phyloP scores from a whole-genome alignment of 495 filamentous ascomycete genomes.

The Diplogelasinospora grovesii region DNA sequence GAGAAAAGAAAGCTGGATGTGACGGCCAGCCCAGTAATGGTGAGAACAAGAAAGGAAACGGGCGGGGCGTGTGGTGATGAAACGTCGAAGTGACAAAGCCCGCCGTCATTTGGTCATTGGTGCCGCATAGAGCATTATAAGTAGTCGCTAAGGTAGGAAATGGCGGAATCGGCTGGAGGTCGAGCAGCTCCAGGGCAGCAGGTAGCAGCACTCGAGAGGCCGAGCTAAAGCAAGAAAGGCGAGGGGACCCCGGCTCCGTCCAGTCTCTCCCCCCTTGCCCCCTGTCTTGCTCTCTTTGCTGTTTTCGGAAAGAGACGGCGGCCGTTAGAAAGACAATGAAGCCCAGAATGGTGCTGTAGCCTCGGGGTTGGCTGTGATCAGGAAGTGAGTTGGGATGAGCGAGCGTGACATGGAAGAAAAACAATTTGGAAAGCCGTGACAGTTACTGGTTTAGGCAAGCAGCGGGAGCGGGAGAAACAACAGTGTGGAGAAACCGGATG shows the following conservation, averaged over 20 bases:
- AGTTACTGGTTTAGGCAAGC: constrained; percentile 23
- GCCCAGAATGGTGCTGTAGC: constrained; percentile 7
- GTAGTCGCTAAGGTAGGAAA: constrained; percentile 24
- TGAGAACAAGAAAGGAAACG: constrained; percentile 30
- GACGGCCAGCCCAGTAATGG: constrained; percentile 47
- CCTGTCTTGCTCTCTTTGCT: constrained; percentile 20
- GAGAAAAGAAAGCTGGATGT: constrained; percentile 43
- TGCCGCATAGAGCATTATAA: constrained; percentile 26
- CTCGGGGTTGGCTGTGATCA: constrained; percentile 4
- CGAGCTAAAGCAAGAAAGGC: constrained; percentile 25
- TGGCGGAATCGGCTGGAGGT: constrained; percentile 20
- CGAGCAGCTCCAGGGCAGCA: constrained; percentile 12
- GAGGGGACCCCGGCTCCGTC: constrained; percentile 27
- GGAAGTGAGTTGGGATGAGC: constrained; percentile 7
- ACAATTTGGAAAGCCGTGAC: constrained; percentile 21
- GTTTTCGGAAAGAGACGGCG: constrained; percentile 9
- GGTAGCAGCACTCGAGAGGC: constrained; percentile 20
- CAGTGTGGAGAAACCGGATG: constrained; percentile 26
- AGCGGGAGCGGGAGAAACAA: constrained; percentile 26
- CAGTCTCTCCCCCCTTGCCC: constrained; percentile 18
- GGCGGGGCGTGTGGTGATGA: constrained; percentile 44
- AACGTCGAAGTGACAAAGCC: constrained; percentile 41
- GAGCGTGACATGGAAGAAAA: constrained; percentile 9
- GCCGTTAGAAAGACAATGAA: constrained; percentile 8
- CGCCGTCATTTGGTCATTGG: constrained; percentile 43